Conservation (phyloP, 192 early-diverging fungal species). For the Polychytrium aggregatum region DNA sequence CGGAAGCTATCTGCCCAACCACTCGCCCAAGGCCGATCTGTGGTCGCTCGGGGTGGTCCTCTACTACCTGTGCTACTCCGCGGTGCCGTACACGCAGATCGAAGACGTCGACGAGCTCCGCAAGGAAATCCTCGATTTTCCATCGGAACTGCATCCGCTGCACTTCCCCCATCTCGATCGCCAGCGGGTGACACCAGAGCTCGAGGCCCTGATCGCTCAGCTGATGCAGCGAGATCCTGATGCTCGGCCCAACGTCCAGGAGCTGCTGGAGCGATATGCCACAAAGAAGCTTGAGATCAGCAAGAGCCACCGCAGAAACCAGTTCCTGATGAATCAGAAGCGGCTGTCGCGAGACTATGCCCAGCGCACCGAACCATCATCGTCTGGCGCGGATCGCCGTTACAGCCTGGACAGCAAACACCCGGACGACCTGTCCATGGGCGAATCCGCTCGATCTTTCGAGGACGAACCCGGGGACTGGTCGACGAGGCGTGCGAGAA, state of each 20-base stretch:
- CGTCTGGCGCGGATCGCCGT: too few species aligned
- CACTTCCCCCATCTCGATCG: not conserved
- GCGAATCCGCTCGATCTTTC: too few species aligned
- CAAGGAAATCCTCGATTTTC: constrained; percentile 64
- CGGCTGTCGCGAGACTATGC: too few species aligned
- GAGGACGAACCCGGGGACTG: too few species aligned
- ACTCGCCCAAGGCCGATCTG: constrained; percentile 82
- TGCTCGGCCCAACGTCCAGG: constrained; percentile 48
- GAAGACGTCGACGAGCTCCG: constrained; percentile 83
- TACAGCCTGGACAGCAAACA: too few species aligned
- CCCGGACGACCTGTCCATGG: too few species aligned
- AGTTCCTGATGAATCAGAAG: too few species aligned
- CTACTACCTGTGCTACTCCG: constrained; percentile 81
- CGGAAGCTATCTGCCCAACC: constrained; percentile 58
- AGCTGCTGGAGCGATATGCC: constrained; percentile 33
- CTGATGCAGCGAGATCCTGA: constrained; percentile 42
- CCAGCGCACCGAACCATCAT: too few species aligned
- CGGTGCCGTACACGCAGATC: constrained; percentile 69
- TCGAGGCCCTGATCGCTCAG: constrained; percentile 42
- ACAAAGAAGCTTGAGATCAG: too few species aligned
- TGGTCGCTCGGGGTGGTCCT: constrained; percentile 93
- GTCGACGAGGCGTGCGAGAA: too few species aligned
- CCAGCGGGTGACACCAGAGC: constrained; percentile 37
- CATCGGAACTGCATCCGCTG: not conserved
- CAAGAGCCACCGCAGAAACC: too few species aligned